phyloP scores from a whole-genome alignment of 2,329 filamentous ascomycete species.

The Paecilomyces dactylethromorphus region DNA sequence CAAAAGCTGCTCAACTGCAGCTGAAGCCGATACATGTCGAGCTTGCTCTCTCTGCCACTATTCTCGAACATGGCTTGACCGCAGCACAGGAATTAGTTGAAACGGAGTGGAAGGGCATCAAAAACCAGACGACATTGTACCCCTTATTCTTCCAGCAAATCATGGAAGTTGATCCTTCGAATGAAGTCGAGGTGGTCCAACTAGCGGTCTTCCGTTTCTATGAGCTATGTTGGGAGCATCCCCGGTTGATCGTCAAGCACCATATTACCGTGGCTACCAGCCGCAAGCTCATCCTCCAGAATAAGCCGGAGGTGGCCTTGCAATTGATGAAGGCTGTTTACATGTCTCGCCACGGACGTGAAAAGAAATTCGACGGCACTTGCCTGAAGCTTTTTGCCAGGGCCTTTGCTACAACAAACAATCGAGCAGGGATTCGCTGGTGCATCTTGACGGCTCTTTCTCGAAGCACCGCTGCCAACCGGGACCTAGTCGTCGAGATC shows the following conservation, averaged over 20 bases:
- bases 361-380: slow-evolving; percentile 27
- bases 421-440: slow-evolving; percentile 33
- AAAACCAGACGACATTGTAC: slow-evolving; percentile 15
- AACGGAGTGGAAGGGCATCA: slow-evolving; percentile 20
- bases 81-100: slow-evolving; percentile 27
- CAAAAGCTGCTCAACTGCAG: slow-evolving; percentile 20
- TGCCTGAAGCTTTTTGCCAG: slow-evolving; percentile 33
- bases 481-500: slow-evolving; percentile 27
- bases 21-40: slow-evolving; percentile 29
- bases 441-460: slow-evolving; percentile 31
- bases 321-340: slow-evolving; percentile 30
- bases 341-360: slow-evolving; percentile 27
- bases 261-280: slow-evolving; percentile 23
- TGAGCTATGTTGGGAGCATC: slow-evolving; percentile 25
- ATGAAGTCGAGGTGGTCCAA: slow-evolving; percentile 22
- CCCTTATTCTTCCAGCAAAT: slow-evolving; percentile 32
- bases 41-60: slow-evolving; percentile 28
- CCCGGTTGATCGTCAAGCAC: slow-evolving; percentile 28
- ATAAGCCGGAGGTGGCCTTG: slow-evolving; percentile 21
- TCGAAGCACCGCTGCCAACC: slow-evolving; percentile 22
- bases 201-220: slow-evolving; percentile 34
- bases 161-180: slow-evolving; percentile 14
- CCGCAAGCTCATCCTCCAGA: slow-evolving; percentile 19
- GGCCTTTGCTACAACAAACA: slow-evolving; percentile 20
- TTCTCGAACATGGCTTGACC: slow-evolving; percentile 23